These are phyloP conservation scores for Beauveria scarabaeidicola DNA, from an alignment of 2,329 filamentous ascomycete species.

Conservation along the genomic window DNA sequence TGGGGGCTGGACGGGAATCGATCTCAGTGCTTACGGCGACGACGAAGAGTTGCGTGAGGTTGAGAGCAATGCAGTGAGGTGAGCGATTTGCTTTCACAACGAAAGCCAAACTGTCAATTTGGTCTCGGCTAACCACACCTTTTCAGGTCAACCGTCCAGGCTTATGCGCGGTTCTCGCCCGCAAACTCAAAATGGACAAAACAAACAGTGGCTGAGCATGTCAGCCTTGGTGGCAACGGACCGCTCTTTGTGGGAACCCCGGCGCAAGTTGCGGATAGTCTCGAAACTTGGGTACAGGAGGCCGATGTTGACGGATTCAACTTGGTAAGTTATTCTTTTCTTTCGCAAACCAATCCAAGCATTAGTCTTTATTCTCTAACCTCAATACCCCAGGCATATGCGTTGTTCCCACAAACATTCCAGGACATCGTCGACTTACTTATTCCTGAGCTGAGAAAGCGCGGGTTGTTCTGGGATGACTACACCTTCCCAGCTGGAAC, in stretches of 20 bases:
- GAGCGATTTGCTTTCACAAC: not conserved
- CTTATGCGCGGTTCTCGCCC: slow-evolving; percentile 32
- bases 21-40: slow-evolving; percentile 50
- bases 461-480: slow-evolving; percentile 49
- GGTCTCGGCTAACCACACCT: not conserved
- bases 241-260: slow-evolving; percentile 23
- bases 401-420: slow-evolving; percentile 48
- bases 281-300: slow-evolving; percentile 33
- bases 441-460: slow-evolving; percentile 49
- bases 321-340: slow-evolving; percentile 6
- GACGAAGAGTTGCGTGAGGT: slow-evolving; percentile 55
- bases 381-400: slow-evolving; percentile 15
- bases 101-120: too few species aligned
- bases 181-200: slow-evolving; percentile 28
- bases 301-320: slow-evolving; percentile 53
- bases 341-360: not conserved
- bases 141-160: slow-evolving; percentile 35
- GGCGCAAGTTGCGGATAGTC: slow-evolving; percentile 22
- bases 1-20: slow-evolving; percentile 59
- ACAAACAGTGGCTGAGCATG: slow-evolving; percentile 23
- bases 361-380: not conserved
- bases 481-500: slow-evolving; percentile 34
- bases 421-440: slow-evolving; percentile 57
- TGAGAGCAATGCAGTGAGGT: slow-evolving; percentile 47
- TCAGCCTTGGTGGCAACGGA: slow-evolving; percentile 24